A percentile compares a stretch with the other conserved stretches of the same genome.
Conservation (phyloP, 305 asterid genomes). For the Fraxinus greggii region DNA sequence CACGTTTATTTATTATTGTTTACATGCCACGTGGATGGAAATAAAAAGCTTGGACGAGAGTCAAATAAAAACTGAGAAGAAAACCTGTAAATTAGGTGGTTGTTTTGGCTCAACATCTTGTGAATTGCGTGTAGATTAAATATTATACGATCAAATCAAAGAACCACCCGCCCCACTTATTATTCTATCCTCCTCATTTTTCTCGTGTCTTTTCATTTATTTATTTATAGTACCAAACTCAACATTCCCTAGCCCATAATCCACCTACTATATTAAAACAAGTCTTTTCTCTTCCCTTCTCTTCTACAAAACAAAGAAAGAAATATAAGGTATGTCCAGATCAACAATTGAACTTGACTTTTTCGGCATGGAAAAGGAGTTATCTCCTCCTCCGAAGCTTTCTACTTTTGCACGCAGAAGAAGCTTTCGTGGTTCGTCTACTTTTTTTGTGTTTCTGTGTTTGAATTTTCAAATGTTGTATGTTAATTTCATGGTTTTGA, state of each 20-base stretch:
- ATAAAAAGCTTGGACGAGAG: neutral
- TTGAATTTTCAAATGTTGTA: neutral
- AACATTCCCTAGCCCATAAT: neutral
- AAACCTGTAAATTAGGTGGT: neutral
- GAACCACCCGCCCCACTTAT: neutral
- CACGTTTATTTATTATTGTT: neutral
- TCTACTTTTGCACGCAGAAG: slow-evolving; percentile 32
- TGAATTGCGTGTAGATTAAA: neutral
- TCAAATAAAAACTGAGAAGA: neutral
- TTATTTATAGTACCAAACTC: slow-evolving; percentile 1
- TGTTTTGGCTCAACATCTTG: neutral
- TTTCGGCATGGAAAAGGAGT: slow-evolving; percentile 31
- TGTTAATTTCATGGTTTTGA: neutral
- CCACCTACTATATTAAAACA: neutral
- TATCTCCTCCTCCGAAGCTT: slow-evolving; percentile 12
- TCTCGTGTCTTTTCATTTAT: slow-evolving; percentile 23
- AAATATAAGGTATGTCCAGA: slow-evolving; percentile 15
- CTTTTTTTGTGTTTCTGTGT: neutral
- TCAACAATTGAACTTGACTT: slow-evolving; percentile 32
- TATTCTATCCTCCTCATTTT: slow-evolving; percentile 20
- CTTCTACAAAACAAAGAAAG: neutral
- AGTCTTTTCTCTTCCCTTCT: neutral
- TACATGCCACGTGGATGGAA: neutral
- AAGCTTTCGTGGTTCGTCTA: slow-evolving; percentile 51
- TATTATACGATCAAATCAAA: neutral